Evolutionary conservation across 805 yeast genomes (phyloP), one percentile per base, ranked within the genome.

Genomic region (Candida easanensis): DNA sequence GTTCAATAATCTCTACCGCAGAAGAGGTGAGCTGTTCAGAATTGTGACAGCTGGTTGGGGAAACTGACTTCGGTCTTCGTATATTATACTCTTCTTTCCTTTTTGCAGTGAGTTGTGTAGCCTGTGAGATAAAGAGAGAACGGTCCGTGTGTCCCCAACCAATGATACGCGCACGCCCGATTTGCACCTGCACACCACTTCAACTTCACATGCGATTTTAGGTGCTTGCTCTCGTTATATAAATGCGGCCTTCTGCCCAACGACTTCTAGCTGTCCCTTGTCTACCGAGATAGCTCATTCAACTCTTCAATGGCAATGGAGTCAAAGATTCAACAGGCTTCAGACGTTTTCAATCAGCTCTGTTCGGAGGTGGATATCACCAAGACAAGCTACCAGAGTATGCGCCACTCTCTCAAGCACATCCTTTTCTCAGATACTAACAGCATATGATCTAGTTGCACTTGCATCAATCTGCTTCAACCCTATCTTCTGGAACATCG

Each of bases 401-500:
- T 18, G 61, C 19, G 19, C 33, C 19, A 15, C 33, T 13, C 33
- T 15, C 8, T 6, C 6, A 30, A 16, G 5, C 7, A 22, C 25
- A 45, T 22, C 44, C 41, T 26, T 15, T 18, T 35, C 27, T 5
- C 27, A 21, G 19, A 7, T 17, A 15, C 23, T 21, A 33, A 33
- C 25, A 33, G n/a, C 39, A 35, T 17, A 20, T n/a, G 15, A 13
- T 27, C 27, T 19, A 57, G 73, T 68, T 45, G 78, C 91, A 5
- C 61, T 87, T 22, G 74, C 71, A 8, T 77, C 85, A 23, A 85
- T 93, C 54, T 80, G 82, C 14, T 90, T 93, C 77, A 93, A 93
- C 63, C 99, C 99, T 15, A 77, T 86, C 25, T 91, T 90, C 62
- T 93, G 99, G 99, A 93, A 93, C 63, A 74, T 84, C 45, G 95